Conservation (phyloP, 495 filamentous ascomycete species). For the Lentithecium fluviatile region DNA sequence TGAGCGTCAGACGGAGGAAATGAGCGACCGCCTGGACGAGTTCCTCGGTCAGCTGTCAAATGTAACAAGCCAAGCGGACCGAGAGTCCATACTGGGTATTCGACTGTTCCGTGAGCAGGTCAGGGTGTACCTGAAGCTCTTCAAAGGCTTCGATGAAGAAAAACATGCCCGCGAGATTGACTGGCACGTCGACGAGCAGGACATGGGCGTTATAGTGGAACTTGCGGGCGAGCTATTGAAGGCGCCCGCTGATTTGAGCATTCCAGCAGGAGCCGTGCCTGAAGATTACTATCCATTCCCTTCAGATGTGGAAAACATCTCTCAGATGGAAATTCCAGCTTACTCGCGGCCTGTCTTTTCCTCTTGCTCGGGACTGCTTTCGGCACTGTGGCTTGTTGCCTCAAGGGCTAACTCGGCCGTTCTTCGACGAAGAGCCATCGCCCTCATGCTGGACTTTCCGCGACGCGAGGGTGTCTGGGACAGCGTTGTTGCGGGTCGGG, state of each 20-base stretch:
- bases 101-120: conserved; percentile 9
- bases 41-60: conserved; percentile 12
- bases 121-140: conserved; percentile 4
- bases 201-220: conserved; percentile 17
- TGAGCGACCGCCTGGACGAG: conserved; percentile 8
- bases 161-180: not conserved
- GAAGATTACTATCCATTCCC: conserved; percentile 5
- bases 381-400: conserved; percentile 19
- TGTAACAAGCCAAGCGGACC: not conserved
- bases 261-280: not conserved
- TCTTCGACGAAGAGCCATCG: conserved; percentile 18
- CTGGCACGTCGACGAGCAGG: conserved; percentile 13
- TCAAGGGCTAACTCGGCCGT: not conserved
- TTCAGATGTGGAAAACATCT: not conserved
- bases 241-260: conserved; percentile 1
- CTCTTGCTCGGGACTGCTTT: conserved; percentile 13
- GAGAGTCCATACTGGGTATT: conserved; percentile 10
- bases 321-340: not conserved
- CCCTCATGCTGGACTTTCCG: conserved; percentile 22
- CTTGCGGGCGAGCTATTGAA: conserved; percentile 16
- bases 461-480: conserved; percentile 34
- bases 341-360: conserved; percentile 22
- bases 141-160: not conserved
- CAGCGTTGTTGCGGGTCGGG: conserved; percentile 26
- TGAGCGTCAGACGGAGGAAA: not conserved